Conservation (phyloP, 2,329 filamentous ascomycete species). For the Ascocoryne sarcoides region DNA sequence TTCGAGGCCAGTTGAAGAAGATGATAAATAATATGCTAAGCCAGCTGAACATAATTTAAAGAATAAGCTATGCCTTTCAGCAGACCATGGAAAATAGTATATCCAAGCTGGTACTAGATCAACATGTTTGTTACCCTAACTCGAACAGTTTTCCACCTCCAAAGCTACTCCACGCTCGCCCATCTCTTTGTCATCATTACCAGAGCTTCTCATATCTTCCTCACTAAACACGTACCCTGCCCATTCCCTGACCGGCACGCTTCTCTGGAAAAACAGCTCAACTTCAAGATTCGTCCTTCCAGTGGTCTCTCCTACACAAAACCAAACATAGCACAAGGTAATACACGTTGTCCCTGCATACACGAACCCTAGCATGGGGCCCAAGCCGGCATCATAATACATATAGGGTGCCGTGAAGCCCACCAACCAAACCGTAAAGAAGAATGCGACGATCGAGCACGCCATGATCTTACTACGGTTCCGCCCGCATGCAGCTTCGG, state of each 20-base stretch:
- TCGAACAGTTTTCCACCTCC: no score
- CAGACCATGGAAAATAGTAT: no score
- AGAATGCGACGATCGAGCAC: constrained; percentile 36
- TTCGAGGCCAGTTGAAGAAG: no score
- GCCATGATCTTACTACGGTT: constrained; percentile 40
- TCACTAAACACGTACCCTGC: constrained; percentile 17
- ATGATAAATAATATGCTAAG: no score
- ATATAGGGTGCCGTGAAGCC: constrained; percentile 34
- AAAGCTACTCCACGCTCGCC: no score
- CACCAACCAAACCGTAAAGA: constrained; percentile 34
- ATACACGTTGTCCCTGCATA: constrained; percentile 30
- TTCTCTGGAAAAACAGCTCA: constrained; percentile 32
- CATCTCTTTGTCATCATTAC: no score
- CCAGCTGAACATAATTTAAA: no score
- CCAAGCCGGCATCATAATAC: constrained; percentile 32
- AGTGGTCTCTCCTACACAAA: constrained; percentile 33
- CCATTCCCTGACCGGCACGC: constrained; percentile 21
- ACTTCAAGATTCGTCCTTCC: constrained; percentile 31
- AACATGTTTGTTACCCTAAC: no score
- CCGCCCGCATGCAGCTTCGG: constrained; percentile 39
- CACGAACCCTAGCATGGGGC: constrained; percentile 33
- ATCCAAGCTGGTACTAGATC: no score
- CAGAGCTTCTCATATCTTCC: no score
- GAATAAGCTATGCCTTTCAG: no score
- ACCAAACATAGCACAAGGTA: constrained; percentile 31